A percentile compares a stretch with the other conserved stretches of the same genome.
phyloP scores from a whole-genome alignment of 345 rosid species.

The Anacardium occidentale region DNA sequence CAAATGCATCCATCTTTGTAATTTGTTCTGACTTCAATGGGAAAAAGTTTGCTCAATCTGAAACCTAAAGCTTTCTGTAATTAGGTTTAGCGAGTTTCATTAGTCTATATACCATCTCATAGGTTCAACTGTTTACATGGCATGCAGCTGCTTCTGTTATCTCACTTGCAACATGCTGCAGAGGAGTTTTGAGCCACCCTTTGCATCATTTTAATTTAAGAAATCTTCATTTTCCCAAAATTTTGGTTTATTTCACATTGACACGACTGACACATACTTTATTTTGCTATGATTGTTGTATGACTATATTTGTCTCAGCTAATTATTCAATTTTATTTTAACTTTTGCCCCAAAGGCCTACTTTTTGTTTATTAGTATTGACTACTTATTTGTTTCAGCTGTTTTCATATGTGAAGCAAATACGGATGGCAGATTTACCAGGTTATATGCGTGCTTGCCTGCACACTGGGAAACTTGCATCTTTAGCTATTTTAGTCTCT shows the following conservation, averaged over 20 bases:
- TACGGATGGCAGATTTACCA: conserved; percentile 75
- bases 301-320: neutral
- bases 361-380: neutral
- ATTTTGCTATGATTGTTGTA: neutral
- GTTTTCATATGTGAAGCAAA: conserved; percentile 29
- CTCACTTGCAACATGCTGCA: too few species aligned
- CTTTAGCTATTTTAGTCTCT: conserved; percentile 81
- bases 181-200: too few species aligned
- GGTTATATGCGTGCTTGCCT: conserved; percentile 71
- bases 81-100: neutral
- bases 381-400: conserved; percentile 29
- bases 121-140: neutral
- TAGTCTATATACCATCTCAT: neutral
- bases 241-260: neutral
- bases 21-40: neutral
- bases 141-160: neutral
- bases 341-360: neutral
- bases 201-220: too few species aligned
- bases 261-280: neutral
- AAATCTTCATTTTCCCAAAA: neutral
- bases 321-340: neutral
- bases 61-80: neutral
- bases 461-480: conserved; percentile 77
- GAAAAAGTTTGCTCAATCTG: neutral
- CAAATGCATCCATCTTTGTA: neutral